phyloP scores from a whole-genome alignment of 768 basidiomycete species.

The Mycena maculata region DNA sequence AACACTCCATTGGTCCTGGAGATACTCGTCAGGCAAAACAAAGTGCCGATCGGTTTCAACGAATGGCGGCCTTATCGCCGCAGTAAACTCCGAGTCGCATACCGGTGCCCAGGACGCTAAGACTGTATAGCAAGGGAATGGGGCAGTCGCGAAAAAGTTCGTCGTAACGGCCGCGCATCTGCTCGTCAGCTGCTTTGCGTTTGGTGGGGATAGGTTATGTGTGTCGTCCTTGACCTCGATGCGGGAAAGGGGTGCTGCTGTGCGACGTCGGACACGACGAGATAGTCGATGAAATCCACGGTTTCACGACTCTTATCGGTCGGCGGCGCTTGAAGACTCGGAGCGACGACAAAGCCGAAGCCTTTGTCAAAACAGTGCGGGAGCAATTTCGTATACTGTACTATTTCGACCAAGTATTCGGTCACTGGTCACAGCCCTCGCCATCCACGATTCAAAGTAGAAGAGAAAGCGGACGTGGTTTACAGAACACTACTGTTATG shows the following conservation, averaged over 20 bases:
- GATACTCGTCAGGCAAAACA: slow-evolving; percentile 12
- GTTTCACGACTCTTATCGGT: neutral
- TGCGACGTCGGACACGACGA: slow-evolving; percentile 16
- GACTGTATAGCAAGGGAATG: slow-evolving; percentile 20
- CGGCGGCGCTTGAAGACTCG: slow-evolving; percentile 9
- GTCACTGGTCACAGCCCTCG: too few relatives aligned
- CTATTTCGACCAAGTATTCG: too few relatives aligned
- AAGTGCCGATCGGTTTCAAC: slow-evolving; percentile 9
- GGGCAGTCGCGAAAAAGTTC: slow-evolving; percentile 10
- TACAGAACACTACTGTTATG: too few relatives aligned
- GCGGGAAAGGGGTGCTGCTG: slow-evolving; percentile 16
- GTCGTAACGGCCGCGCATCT: slow-evolving; percentile 11
- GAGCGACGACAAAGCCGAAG: slow-evolving; percentile 15
- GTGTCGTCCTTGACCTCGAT: slow-evolving; percentile 17
- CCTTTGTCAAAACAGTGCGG: slow-evolving; percentile 11
- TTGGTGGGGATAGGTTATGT: slow-evolving; percentile 7
- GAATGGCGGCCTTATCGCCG: slow-evolving; percentile 16
- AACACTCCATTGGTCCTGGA: slow-evolving; percentile 12
- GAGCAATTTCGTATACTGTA: slow-evolving; percentile 10
- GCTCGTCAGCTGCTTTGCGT: slow-evolving; percentile 14
- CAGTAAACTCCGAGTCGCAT: slow-evolving; percentile 20
- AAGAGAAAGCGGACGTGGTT: neutral
- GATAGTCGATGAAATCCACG: slow-evolving; percentile 1
- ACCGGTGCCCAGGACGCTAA: slow-evolving; percentile 13
- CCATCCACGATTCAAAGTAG: too few relatives aligned